Percentiles rank a stretch among this genome's conserved stretches.
These are phyloP conservation scores for Metschnikowia arizonensis DNA, from an alignment of 805 yeast genomes.

Conservation along the genomic window DNA sequence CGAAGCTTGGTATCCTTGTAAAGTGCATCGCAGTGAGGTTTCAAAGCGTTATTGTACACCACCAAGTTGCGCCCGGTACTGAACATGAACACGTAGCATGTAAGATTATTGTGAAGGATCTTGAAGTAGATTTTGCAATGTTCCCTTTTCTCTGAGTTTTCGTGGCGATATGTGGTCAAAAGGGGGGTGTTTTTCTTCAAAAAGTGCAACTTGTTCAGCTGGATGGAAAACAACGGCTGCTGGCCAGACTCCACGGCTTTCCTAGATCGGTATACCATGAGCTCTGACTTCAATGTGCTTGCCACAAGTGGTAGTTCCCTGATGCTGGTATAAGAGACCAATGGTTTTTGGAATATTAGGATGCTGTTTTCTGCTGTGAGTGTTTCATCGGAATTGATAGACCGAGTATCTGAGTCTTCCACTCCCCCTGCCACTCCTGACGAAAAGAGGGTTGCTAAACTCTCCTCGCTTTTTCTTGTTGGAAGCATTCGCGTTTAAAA, in stretches of 20 bases:
- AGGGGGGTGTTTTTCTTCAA: conserved; percentile 30
- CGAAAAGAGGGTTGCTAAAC: conserved; percentile 11
- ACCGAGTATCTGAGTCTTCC: conserved; percentile 6
- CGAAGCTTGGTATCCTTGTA: conserved; percentile 29
- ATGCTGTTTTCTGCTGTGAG: conserved; percentile 14
- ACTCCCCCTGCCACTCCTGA: too few relatives aligned
- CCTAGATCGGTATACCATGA: conserved; percentile 11
- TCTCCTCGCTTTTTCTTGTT: conserved; percentile 11
- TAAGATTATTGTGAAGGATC: conserved; percentile 24
- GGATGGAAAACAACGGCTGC: conserved; percentile 13
- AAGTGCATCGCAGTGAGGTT: conserved; percentile 28
- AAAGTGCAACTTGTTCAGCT: conserved; percentile 17
- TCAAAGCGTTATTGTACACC: conserved; percentile 26
- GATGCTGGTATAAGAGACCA: conserved; percentile 13
- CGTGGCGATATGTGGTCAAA: conserved; percentile 20
- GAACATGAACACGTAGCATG: conserved; percentile 28
- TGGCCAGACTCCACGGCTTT: conserved; percentile 9
- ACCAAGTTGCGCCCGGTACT: conserved; percentile 18
- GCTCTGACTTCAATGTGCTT: conserved; percentile 13
- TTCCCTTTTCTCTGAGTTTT: conserved; percentile 17
- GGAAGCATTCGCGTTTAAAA: too few relatives aligned
- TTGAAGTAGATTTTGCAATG: conserved; percentile 30
- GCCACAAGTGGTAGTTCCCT: conserved; percentile 18
- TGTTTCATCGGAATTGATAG: conserved; percentile 15
- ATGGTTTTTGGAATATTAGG: conserved; percentile 12